Evolutionary conservation across 2,329 filamentous ascomycete species (phyloP), one percentile per base, ranked within the genome.

Genomic region (Cladosporium sp.): DNA sequence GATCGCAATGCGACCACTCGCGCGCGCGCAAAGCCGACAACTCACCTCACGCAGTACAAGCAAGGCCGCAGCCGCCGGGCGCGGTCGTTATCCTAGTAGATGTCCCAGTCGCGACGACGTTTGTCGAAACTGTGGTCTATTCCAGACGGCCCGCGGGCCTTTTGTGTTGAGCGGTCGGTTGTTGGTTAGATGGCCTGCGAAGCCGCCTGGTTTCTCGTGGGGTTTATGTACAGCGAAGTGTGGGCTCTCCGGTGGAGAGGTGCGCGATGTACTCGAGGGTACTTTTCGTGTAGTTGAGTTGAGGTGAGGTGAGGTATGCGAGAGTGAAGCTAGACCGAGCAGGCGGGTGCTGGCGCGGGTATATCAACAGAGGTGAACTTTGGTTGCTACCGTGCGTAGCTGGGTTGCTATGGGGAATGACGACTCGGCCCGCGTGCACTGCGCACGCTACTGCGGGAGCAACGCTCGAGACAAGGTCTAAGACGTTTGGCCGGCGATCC

Each of bases 41-140:
- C 72, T 65, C 72, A 89, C 86, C 85, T 90, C 85, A 84, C 85
- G 84, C 85, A 89, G 83, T 80, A 83, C 84, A 86, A 87, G 83
- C 84, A 86, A 87, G 48, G 84, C 84, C 83, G 84, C 82, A 68
- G 79, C 80, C 82, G 85, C 85, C 85, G 85, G 86, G 85, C 84
- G 72, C 49, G 50, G 46, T 53, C 31, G 42, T 33, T 46, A 52
- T 43, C 38, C 37, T 54, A 52, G 16, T 38, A 43, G 10, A 18
- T 33, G 22, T 52, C 35, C 49, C 49, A 52, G 49, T 52, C 49
- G 43, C 43, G 10, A 37, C 28, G 14, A 37, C 37, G 37, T 32
- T 32, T 48, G 44, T 49, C 19, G 16, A 8, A n/a, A 16, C 11
- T 42, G 37, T 34, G 37, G 33, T 33, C 8, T 34, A 46, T 45